Evolutionary conservation across 1,284 basidiomycete genomes (phyloP).

Genomic region (Megacollybia platyphylla): DNA sequence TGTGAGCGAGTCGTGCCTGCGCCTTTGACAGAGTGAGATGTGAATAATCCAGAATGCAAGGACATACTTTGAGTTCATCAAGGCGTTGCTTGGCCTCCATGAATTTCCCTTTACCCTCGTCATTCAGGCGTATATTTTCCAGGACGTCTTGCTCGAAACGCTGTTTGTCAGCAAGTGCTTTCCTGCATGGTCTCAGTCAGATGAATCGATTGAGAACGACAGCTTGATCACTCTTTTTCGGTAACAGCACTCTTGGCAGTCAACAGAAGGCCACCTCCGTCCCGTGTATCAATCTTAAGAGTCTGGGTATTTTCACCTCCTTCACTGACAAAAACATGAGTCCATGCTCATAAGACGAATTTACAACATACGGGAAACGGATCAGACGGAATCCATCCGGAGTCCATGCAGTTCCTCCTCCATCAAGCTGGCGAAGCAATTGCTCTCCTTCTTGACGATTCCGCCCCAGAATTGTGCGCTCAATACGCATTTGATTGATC

Average conservation of each 20-base stretch:
- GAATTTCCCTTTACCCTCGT: too few relatives aligned
- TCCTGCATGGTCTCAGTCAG: too few relatives aligned
- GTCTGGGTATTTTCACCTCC: conserved; percentile 44
- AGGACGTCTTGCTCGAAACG: too few relatives aligned
- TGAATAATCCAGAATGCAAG: too few relatives aligned
- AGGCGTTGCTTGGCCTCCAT: too few relatives aligned
- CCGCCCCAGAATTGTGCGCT: conserved; percentile 55
- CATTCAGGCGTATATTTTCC: too few relatives aligned
- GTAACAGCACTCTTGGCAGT: background rate
- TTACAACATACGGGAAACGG: conserved; percentile 42
- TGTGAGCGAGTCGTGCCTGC: conserved; percentile 13
- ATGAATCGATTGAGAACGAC: too few relatives aligned
- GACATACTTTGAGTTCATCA: too few relatives aligned
- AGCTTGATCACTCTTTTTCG: background rate
- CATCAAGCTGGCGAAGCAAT: conserved; percentile 28
- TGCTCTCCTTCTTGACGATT: conserved; percentile 50
- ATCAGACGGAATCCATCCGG: conserved; percentile 47
- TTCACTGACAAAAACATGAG: conserved; percentile 27
- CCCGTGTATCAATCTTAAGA: conserved; percentile 6
- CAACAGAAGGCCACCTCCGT: background rate
- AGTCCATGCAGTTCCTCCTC: conserved; percentile 46
- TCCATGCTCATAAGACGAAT: conserved; percentile 2
- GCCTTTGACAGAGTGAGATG: conserved; percentile 10
- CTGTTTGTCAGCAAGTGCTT: too few relatives aligned
- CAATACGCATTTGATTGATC: conserved; percentile 66